Percentiles rank a stretch among this genome's conserved stretches.
Conservation (phyloP, 768 basidiomycete species). For the button mushroom (Agaricus bisporus) region DNA sequence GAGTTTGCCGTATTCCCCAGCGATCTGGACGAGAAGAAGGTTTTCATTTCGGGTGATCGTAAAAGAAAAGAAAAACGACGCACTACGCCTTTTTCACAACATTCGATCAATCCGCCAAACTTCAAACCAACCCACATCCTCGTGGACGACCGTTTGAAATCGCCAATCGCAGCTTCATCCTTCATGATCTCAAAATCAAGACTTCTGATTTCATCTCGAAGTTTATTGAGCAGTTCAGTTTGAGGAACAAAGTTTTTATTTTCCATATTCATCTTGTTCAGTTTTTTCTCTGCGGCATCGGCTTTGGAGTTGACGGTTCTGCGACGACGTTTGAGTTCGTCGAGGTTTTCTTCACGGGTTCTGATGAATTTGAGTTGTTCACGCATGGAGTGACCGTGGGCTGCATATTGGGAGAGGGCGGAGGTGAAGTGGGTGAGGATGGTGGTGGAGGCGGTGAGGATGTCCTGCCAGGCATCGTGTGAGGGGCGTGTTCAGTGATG, state of each 20-base stretch:
- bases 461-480: slow-evolving; percentile 49
- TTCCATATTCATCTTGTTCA: slow-evolving; percentile 85
- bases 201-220: slow-evolving; percentile 70
- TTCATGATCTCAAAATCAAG: slow-evolving; percentile 81
- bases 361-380: slow-evolving; percentile 78
- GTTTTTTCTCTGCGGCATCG: slow-evolving; percentile 81
- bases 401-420: slow-evolving; percentile 64
- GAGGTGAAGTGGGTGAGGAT: slow-evolving; percentile 62
- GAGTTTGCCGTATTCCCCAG: slow-evolving; percentile 50
- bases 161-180: slow-evolving; percentile 75
- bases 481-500: slow-evolving; percentile 5
- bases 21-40: slow-evolving; percentile 29
- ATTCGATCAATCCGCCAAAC: slow-evolving; percentile 82
- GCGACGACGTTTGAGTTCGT: slow-evolving; percentile 67
- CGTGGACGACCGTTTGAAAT: slow-evolving; percentile 72
- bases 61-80: slow-evolving; percentile 14
- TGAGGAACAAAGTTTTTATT: slow-evolving; percentile 78
- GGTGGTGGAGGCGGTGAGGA: slow-evolving; percentile 61
- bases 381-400: slow-evolving; percentile 64
- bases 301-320: slow-evolving; percentile 63
- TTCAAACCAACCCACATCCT: slow-evolving; percentile 75
- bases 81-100: slow-evolving; percentile 72
- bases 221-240: slow-evolving; percentile 60
- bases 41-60: too few relatives aligned
- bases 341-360: slow-evolving; percentile 77